phyloP scores from a whole-genome alignment of 177 flowering plant species.

The Vitis hybrid region DNA sequence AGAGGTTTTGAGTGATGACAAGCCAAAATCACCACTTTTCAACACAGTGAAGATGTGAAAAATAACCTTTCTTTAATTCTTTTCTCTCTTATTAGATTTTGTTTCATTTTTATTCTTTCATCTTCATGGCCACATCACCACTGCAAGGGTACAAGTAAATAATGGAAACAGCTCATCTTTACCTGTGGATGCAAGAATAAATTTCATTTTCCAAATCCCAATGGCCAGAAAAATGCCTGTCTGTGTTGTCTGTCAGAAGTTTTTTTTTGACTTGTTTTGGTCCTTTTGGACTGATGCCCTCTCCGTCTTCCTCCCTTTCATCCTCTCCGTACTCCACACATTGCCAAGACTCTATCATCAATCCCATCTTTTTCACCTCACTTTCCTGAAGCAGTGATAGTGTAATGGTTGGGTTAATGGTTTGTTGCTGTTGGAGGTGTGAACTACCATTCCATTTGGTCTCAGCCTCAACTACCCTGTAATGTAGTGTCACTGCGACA shows the following conservation, averaged over 20 bases:
- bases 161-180: conserved; percentile 3
- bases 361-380: too few species aligned
- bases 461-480: not conserved
- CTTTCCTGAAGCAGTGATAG: not conserved
- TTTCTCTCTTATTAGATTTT: too few species aligned
- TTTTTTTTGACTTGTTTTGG: not conserved
- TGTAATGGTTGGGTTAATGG: not conserved
- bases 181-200: not conserved
- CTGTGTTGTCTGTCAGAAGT: conserved; percentile 3
- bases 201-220: conserved; percentile 6
- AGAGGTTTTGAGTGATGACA: too few species aligned
- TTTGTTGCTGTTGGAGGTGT: not conserved
- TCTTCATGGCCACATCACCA: not conserved
- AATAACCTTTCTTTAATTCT: too few species aligned
- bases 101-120: too few species aligned
- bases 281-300: too few species aligned
- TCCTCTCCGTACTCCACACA: too few species aligned
- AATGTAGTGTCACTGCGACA: not conserved
- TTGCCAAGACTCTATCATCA: not conserved
- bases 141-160: not conserved
- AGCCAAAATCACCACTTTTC: too few species aligned
- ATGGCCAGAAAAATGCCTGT: not conserved
- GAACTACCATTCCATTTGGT: conserved; percentile 12
- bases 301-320: not conserved
- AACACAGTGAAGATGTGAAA: too few species aligned